A percentile compares a stretch with the other conserved stretches of the same genome.
phyloP scores from a whole-genome alignment of 768 basidiomycete genomes.

The Podaxis rugospora region DNA sequence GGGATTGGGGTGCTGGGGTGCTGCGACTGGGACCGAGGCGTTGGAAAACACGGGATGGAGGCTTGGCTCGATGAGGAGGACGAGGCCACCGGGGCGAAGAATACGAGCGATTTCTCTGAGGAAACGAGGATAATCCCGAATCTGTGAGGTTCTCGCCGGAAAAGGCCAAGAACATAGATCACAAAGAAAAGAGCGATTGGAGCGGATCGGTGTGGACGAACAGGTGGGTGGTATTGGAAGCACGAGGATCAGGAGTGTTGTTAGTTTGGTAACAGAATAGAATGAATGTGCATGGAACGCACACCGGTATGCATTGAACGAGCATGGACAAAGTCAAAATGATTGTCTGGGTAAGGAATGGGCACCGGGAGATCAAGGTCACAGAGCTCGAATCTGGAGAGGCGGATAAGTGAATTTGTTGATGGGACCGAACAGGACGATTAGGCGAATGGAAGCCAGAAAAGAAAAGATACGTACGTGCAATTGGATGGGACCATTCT shows the following conservation, averaged over 20 bases:
- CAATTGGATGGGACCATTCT: slow-evolving; percentile 68
- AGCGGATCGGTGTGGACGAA: not conserved
- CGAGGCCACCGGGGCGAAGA: slow-evolving; percentile 65
- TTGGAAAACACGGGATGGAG: slow-evolving; percentile 34
- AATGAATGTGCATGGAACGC: slow-evolving; percentile 21
- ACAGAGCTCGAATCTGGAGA: slow-evolving; percentile 62
- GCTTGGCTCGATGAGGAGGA: slow-evolving; percentile 63
- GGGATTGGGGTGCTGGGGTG: slow-evolving; percentile 15
- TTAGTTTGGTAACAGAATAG: not conserved
- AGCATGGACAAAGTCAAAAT: slow-evolving; percentile 69
- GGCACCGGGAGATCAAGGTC: slow-evolving; percentile 51
- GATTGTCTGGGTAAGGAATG: slow-evolving; percentile 57
- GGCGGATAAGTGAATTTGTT: slow-evolving; percentile 1
- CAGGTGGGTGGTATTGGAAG: not conserved
- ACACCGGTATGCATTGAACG: slow-evolving; percentile 67
- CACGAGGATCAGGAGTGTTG: not conserved
- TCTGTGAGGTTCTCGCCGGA: slow-evolving; percentile 32
- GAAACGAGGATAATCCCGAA: slow-evolving; percentile 57
- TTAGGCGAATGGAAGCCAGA: not conserved
- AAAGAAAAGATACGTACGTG: slow-evolving; percentile 45
- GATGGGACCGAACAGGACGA: not conserved
- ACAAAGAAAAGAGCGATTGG: slow-evolving; percentile 4
- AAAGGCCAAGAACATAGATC: slow-evolving; percentile 9
- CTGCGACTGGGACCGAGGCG: slow-evolving; percentile 12
- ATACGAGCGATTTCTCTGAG: slow-evolving; percentile 60